Evolutionary conservation across 202 grass and related monocot genomes (phyloP), one percentile per base, ranked within the genome.

Genomic region (Setaria viridis): DNA sequence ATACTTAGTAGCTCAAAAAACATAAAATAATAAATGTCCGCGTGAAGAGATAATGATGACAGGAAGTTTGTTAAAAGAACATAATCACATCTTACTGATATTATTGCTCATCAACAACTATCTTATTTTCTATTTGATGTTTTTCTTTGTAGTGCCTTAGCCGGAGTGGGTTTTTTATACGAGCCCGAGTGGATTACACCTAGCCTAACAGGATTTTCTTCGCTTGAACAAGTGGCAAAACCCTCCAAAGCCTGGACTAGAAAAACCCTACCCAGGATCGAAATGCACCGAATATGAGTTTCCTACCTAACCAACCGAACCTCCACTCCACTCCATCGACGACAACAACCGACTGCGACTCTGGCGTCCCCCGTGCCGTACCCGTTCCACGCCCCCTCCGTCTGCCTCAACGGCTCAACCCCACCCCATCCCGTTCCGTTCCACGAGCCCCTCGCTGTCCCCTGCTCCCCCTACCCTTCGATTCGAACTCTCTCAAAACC

Each of bases 401-500:
- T 72, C 56, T 30, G 33, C 32, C 33, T 41, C 70, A 53, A 2
- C 47, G 17, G 1, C 51, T 37, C 51, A 20, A 21, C 8, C 39
- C 62, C 13, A 14, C 35, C 21, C 42, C 80, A 1, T 0, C 30
- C 53, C 77, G 79, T 72, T 54, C 43, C 68, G 71, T 70, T 89
- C 32, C 62, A 81, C 77, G 75, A 76, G 60, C n/a, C 77, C 45
- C 3, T 39, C 76, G 34, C 25, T 73, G 70, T 68, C 51, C 76
- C 46, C 76, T 72, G 30, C 63, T 35, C 25, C 2, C 7, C 29
- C 82, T 74, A 30, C 80, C 55, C 68, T 62, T 53, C 68, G 74
- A 74, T 80, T 87, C 80, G 81, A 87, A 85, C 76, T 76, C 74
- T 80, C 75, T 82, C 70, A 80, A 85, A 63, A 77, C 67, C 76